Conservation (phyloP, 805 yeast genomes). For the Phaffomyces opuntiae region DNA sequence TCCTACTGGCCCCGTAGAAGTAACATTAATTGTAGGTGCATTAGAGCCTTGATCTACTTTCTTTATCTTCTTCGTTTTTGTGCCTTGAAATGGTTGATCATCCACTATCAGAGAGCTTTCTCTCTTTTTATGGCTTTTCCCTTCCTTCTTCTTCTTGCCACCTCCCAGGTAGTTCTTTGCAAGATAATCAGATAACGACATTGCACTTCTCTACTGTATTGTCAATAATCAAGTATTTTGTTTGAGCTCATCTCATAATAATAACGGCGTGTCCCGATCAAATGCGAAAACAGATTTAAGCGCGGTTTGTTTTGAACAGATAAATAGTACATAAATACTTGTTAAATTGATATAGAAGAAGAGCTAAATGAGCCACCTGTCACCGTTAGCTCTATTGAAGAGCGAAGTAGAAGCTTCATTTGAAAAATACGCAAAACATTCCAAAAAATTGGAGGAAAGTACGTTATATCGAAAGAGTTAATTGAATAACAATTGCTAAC, state of each 20-base stretch:
- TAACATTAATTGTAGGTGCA: too few species aligned
- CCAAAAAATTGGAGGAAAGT: conserved; percentile 1
- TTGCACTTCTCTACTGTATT: background rate
- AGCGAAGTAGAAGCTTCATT: background rate
- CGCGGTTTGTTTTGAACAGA: too few species aligned
- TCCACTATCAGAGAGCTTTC: conserved; percentile 14
- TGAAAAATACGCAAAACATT: background rate
- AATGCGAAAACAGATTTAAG: too few species aligned
- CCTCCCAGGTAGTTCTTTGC: conserved; percentile 34
- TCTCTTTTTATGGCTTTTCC: conserved; percentile 9
- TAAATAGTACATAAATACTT: too few species aligned
- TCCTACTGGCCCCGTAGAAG: conserved; percentile 7
- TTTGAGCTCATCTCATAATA: too few species aligned
- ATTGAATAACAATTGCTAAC: background rate
- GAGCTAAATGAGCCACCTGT: too few species aligned
- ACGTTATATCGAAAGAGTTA: background rate
- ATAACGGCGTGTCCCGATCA: too few species aligned
- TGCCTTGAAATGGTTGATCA: conserved; percentile 12
- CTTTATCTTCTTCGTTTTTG: background rate
- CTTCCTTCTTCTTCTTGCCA: conserved; percentile 22
- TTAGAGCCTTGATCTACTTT: background rate
- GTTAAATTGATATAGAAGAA: too few species aligned
- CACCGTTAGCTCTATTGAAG: background rate
- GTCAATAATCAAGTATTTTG: too few species aligned
- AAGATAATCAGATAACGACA: conserved; percentile 3